phyloP scores from a whole-genome alignment of 805 yeast species.

The Ogataea degrootiae region DNA sequence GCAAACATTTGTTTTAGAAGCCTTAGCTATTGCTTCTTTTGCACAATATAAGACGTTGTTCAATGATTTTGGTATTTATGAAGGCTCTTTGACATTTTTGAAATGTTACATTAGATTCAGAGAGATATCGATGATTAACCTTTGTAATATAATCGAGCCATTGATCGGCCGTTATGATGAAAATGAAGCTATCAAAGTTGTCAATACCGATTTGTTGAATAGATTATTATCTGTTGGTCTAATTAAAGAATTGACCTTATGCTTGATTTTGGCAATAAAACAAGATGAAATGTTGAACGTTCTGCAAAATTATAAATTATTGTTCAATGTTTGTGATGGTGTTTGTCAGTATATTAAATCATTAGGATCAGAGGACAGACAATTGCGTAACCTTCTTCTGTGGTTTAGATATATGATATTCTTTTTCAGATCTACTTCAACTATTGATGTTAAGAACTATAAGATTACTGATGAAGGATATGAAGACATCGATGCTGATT shows the following conservation, averaged over 20 bases:
- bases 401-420: slow-evolving; percentile 32
- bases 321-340: slow-evolving; percentile 23
- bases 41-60: slow-evolving; percentile 21
- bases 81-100: slow-evolving; percentile 20
- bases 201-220: slow-evolving; percentile 13
- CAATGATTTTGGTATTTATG: slow-evolving; percentile 24
- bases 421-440: slow-evolving; percentile 44
- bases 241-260: slow-evolving; percentile 22
- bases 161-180: slow-evolving; percentile 12
- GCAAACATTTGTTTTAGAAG: slow-evolving; percentile 22
- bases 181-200: slow-evolving; percentile 3
- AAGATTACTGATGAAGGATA: slow-evolving; percentile 39
- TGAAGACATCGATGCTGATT: slow-evolving; percentile 34
- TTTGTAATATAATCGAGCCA: slow-evolving; percentile 17
- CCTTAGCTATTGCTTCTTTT: slow-evolving; percentile 24
- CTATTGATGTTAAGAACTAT: slow-evolving; percentile 44
- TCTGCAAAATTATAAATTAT: slow-evolving; percentile 22
- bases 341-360: slow-evolving; percentile 14
- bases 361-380: slow-evolving; percentile 11
- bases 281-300: slow-evolving; percentile 28
- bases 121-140: slow-evolving; percentile 19
- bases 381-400: slow-evolving; percentile 18
- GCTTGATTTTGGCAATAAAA: slow-evolving; percentile 24
- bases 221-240: slow-evolving; percentile 18
- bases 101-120: slow-evolving; percentile 23